These are phyloP conservation scores for Colletotrichum limetticola DNA, from an alignment of 2,329 filamentous ascomycete species.

Conservation along the genomic window DNA sequence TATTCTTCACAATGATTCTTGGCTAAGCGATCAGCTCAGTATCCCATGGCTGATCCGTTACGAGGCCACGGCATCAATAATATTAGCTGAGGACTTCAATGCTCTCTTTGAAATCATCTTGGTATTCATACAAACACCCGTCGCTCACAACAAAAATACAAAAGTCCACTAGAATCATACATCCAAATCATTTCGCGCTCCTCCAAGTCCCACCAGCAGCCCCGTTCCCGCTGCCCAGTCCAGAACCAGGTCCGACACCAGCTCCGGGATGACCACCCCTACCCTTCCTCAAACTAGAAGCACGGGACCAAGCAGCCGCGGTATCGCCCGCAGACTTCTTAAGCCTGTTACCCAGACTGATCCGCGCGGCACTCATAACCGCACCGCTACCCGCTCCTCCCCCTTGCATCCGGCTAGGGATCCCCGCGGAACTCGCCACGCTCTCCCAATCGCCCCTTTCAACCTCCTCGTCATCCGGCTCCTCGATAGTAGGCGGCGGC, in stretches of 20 bases:
- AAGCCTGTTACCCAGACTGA: conserved; percentile 62
- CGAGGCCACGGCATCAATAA: too few species aligned
- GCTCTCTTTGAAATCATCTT: not conserved
- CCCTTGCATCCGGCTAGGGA: conserved; percentile 30
- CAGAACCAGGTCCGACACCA: not conserved
- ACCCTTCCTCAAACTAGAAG: conserved; percentile 51
- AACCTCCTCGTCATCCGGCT: conserved; percentile 43
- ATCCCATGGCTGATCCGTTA: too few species aligned
- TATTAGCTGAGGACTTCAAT: not conserved
- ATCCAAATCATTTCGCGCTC: conserved; percentile 2
- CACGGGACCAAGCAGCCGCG: conserved; percentile 51
- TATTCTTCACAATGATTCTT: too few species aligned
- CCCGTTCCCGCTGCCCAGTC: not conserved
- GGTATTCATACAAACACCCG: not conserved
- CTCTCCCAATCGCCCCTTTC: conserved; percentile 52
- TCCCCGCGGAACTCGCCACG: conserved; percentile 41
- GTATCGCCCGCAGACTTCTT: conserved; percentile 57
- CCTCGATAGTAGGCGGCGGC: conserved; percentile 43
- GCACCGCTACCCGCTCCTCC: conserved; percentile 39
- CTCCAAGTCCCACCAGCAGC: conserved; percentile 4
- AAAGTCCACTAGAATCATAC: not conserved
- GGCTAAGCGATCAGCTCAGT: too few species aligned
- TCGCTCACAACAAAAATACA: not conserved
- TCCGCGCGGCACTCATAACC: conserved; percentile 49
- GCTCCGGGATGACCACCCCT: not conserved